Evolutionary conservation across 306 rosid species (phyloP), one percentile per base, ranked within the genome.

Genomic region (Abrus pulchellus): DNA sequence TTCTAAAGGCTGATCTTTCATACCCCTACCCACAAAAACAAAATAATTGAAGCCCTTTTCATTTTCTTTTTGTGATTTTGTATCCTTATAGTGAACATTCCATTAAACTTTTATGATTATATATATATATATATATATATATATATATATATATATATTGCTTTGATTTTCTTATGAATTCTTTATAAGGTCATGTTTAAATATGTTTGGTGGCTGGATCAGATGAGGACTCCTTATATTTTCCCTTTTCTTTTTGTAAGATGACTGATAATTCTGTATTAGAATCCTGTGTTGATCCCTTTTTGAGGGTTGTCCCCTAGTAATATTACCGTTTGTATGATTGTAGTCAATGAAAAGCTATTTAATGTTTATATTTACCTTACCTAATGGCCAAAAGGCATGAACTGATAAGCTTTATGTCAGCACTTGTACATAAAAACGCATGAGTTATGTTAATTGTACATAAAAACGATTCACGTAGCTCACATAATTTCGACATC

Each of bases 1-100:
- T 29, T 69, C 13, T 68, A 30, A 36, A 76, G 84, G 79, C 55
- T 67, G 79, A 82, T 75, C 38, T 36, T 63, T 79, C 44, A 28
- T 28, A 6, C 1, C 13, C 14, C 10, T 36, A 47, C 28, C 69
- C 29, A 66, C 63, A 12, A 14, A 57, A 14, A 63, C 48, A 63
- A 73, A 38, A 12, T 20, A 20, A 53, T 52, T 43, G 50, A 12
- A 55, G n/a, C 57, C 40, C 47, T 40, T 10, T 57, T 54, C 3
- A 5, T 50, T 56, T 54, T 53, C 69, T 41, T 47, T 45, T 36
- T 68, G 45, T 67, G 29, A 30, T 75, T 84, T 75, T 57, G 68
- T 45, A 38, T 75, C 66, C 50, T 40, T 54, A 53, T 47, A 9
- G 70, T 43, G 80, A 28, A 66, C 45, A 70, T 38, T 54, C 80